These are phyloP conservation scores for Sideroxylon spinosum DNA, from an alignment of 179 eudicot species.

Conservation along the genomic window DNA sequence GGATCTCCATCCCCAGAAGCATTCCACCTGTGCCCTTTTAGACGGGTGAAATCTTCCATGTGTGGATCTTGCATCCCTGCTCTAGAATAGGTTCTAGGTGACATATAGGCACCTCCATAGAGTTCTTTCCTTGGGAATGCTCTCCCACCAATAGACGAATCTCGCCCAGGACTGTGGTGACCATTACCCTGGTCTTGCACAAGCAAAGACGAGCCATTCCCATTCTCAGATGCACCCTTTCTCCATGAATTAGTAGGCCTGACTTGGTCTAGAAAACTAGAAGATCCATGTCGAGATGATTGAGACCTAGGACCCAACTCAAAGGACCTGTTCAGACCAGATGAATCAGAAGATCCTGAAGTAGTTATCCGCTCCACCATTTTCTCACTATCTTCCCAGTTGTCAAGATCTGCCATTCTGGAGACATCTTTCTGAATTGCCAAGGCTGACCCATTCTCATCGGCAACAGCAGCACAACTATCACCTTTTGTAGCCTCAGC, in stretches of 20 bases:
- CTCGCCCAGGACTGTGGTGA: slow-evolving; percentile 51
- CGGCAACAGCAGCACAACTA: slow-evolving; percentile 28
- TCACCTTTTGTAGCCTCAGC: slow-evolving; percentile 43
- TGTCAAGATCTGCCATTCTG: slow-evolving; percentile 45
- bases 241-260: slow-evolving; percentile 66
- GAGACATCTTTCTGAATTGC: slow-evolving; percentile 44
- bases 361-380: slow-evolving; percentile 82
- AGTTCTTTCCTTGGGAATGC: slow-evolving; percentile 55
- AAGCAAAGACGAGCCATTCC: slow-evolving; percentile 46
- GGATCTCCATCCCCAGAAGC: slow-evolving; percentile 48
- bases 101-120: slow-evolving; percentile 50
- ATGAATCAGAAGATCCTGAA: slow-evolving; percentile 61
- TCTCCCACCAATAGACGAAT: slow-evolving; percentile 55
- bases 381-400: slow-evolving; percentile 95
- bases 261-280: slow-evolving; percentile 53
- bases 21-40: slow-evolving; percentile 61
- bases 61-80: slow-evolving; percentile 53
- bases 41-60: slow-evolving; percentile 49
- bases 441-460: slow-evolving; percentile 33
- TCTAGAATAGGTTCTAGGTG: slow-evolving; percentile 44
- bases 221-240: slow-evolving; percentile 60
- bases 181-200: slow-evolving; percentile 56
- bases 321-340: slow-evolving; percentile 44
- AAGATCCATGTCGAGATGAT: slow-evolving; percentile 49
- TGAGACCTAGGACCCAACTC: slow-evolving; percentile 46